Evolutionary conservation across 108 stramenopile genomes (phyloP), one percentile per base, ranked within the genome.

Genomic region (Schizochytrium sp.): DNA sequence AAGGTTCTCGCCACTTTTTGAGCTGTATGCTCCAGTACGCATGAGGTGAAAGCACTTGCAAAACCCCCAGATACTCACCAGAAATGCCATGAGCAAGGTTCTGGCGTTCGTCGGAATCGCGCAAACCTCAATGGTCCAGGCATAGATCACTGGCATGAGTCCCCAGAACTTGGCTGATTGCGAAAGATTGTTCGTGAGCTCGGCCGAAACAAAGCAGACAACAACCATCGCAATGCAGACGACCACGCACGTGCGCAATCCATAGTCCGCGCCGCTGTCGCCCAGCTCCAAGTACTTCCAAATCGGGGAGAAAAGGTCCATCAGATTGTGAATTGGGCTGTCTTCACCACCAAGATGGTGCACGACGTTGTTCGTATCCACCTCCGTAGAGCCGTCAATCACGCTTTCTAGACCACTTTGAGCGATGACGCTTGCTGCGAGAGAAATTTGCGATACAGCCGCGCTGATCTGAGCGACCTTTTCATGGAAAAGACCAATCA

Each of bases 1-100:
- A 89, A 95, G 95, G 91, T 96, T 95, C 88, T 96, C 95, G 19
- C 95, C 94, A 4, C 95, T 95, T 5, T 87, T 47, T 94, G 94
- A 95, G 3, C n/a, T 72, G 88, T 95, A 96, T 58, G 95, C 95
- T 10, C 95, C 96, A 23, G 95, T 91, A 71, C 95, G 89, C 60
- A 91, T 69, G 63, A 96, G 95, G 90, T 96, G 95, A 43, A 91
- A 94, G 5, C 94, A 94, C 60, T 95, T 88, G n/a, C 96, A 87
- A 4, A 92, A 25, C 8, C 95, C 94, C 96, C 96, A 96, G 10
- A 95, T 19, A 5, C 94, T 94, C 5, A 94, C 89, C 5, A 95
- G 59, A n/a, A 88, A 58, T 6, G 95, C 93, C 95, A 95, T 94
- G 10, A 95, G 87, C 18, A 91, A 23, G 25, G 93, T 94, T 45